phyloP scores from a whole-genome alignment of 768 basidiomycete genomes.

The Pisolithus marmoratus region DNA sequence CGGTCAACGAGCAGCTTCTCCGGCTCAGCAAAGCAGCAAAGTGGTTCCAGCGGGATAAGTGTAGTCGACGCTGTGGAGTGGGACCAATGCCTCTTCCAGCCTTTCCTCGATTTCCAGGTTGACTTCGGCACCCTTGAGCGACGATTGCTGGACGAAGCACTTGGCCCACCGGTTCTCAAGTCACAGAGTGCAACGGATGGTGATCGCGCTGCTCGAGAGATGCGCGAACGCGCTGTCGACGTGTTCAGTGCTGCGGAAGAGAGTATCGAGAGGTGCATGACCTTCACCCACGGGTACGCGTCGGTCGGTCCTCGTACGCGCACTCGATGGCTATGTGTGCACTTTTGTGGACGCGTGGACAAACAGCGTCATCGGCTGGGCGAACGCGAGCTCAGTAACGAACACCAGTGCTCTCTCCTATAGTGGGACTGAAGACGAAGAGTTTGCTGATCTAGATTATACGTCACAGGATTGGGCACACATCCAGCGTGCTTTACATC shows the following conservation, averaged over 20 bases:
- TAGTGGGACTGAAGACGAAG: slow-evolving; percentile 37
- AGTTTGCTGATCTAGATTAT: slow-evolving; percentile 80
- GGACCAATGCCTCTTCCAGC: slow-evolving; percentile 91
- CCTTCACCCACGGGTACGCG: slow-evolving; percentile 90
- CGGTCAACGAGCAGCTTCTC: slow-evolving; percentile 30
- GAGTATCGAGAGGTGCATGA: slow-evolving; percentile 64
- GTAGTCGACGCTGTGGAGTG: slow-evolving; percentile 47
- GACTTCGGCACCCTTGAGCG: slow-evolving; percentile 80
- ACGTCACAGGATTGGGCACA: slow-evolving; percentile 83
- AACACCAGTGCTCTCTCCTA: slow-evolving; percentile 24
- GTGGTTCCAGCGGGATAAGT: slow-evolving; percentile 4
- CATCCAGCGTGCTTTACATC: slow-evolving; percentile 77
- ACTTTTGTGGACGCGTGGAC: slow-evolving; percentile 67
- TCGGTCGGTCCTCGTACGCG: slow-evolving; percentile 63
- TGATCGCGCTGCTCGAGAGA: slow-evolving; percentile 48
- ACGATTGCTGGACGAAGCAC: slow-evolving; percentile 54
- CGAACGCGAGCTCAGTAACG: slow-evolving; percentile 23
- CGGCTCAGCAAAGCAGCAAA: slow-evolving; percentile 11
- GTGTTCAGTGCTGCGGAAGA: slow-evolving; percentile 78
- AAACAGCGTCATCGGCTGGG: slow-evolving; percentile 40
- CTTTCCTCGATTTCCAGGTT: slow-evolving; percentile 86
- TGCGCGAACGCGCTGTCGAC: slow-evolving; percentile 72
- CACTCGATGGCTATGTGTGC: slow-evolving; percentile 66
- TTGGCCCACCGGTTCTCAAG: slow-evolving; percentile 42
- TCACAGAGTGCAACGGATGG: slow-evolving; percentile 21